Evolutionary conservation across 805 yeast species (phyloP).

Genomic region (Ogataea polymorpha): DNA sequence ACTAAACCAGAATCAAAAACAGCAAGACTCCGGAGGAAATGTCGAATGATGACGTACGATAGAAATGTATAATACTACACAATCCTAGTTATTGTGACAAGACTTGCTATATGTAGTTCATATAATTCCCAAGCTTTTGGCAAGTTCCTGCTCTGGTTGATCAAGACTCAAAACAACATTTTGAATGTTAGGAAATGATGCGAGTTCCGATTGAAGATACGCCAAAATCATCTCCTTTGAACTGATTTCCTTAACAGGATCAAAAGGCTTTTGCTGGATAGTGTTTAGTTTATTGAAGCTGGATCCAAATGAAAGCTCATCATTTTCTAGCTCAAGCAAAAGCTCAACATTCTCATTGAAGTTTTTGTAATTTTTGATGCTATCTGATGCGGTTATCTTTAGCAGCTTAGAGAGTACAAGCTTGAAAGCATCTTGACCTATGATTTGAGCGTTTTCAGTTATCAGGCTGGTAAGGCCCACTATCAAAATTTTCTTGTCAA

Average conservation of each 20-base stretch:
- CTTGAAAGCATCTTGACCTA: conserved; percentile 40
- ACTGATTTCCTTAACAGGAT: conserved; percentile 60
- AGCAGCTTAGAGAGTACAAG: conserved; percentile 44
- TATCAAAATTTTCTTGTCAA: conserved; percentile 45
- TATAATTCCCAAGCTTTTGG: conserved; percentile 11
- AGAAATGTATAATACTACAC: conserved; percentile 7
- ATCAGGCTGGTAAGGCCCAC: conserved; percentile 48
- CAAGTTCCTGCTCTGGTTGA: conserved; percentile 17
- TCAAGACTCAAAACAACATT: conserved; percentile 15
- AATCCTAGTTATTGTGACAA: background rate
- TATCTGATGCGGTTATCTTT: conserved; percentile 32
- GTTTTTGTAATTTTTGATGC: conserved; percentile 32
- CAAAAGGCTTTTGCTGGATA: conserved; percentile 58
- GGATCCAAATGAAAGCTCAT: conserved; percentile 74
- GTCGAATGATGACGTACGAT: conserved; percentile 6
- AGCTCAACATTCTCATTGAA: conserved; percentile 41
- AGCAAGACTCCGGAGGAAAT: conserved; percentile 1
- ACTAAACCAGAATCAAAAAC: conserved; percentile 5
- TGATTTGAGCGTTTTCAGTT: conserved; percentile 36
- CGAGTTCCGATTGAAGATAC: conserved; percentile 29
- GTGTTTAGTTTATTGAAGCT: conserved; percentile 71
- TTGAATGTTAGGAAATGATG: conserved; percentile 16
- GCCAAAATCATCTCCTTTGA: conserved; percentile 33
- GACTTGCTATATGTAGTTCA: background rate
- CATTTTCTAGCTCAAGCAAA: conserved; percentile 58